phyloP scores from a whole-genome alignment of 345 rosid species.

The Populus alba region DNA sequence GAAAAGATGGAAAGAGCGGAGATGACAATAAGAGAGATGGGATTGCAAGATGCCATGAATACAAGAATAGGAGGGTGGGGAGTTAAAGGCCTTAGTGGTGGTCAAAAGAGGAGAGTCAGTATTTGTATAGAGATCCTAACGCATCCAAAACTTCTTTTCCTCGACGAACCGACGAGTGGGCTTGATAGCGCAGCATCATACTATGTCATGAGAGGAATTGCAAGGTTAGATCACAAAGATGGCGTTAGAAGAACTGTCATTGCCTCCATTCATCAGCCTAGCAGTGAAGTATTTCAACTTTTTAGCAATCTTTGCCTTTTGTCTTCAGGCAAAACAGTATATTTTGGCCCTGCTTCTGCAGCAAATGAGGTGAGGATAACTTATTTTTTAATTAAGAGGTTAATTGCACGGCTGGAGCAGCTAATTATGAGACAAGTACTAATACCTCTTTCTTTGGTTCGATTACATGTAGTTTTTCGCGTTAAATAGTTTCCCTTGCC shows the following conservation, averaged over 20 bases:
- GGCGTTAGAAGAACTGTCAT: conserved; percentile 18
- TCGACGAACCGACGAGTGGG: conserved; percentile 30
- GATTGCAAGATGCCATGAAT: conserved; percentile 16
- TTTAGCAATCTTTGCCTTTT: conserved; percentile 23
- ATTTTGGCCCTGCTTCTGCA: conserved; percentile 22
- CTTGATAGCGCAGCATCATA: conserved; percentile 30
- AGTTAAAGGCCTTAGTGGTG: conserved; percentile 22
- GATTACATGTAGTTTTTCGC: conserved; percentile 41
- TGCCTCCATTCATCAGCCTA: conserved; percentile 31
- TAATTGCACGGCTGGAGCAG: too few relatives aligned
- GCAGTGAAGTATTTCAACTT: conserved; percentile 24
- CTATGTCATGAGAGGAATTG: conserved; percentile 17
- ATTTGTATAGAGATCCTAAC: conserved; percentile 27
- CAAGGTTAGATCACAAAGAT: conserved; percentile 6
- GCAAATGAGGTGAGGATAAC: conserved; percentile 18
- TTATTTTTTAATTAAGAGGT: not conserved
- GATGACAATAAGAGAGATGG: conserved; percentile 23
- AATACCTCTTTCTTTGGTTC: not conserved
- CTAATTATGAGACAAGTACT: not conserved
- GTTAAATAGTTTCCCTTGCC: conserved; percentile 46
- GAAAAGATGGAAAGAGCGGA: conserved; percentile 26
- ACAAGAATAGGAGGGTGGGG: conserved; percentile 31
- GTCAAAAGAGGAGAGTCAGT: conserved; percentile 25
- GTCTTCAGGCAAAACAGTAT: conserved; percentile 22
- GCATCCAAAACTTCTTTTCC: conserved; percentile 19